These are phyloP conservation scores for Knoxia roxburghii DNA, from an alignment of 257 asterid species.

Conservation along the genomic window DNA sequence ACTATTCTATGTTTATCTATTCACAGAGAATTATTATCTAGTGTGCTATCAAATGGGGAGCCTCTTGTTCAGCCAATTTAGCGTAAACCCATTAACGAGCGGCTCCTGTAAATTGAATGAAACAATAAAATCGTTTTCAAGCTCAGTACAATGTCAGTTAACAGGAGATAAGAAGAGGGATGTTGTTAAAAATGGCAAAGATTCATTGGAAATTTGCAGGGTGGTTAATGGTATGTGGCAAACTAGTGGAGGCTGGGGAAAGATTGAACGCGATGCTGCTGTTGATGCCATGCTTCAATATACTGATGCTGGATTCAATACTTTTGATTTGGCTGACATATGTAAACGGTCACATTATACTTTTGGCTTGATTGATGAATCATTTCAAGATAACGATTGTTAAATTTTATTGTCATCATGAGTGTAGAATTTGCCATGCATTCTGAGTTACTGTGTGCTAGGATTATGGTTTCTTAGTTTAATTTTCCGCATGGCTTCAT, in stretches of 20 bases:
- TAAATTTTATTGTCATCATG: neutral
- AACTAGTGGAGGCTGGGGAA: slow-evolving; percentile 85
- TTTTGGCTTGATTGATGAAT: neutral
- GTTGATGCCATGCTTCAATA: slow-evolving; percentile 70
- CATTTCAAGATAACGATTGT: neutral
- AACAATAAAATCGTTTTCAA: slow-evolving; percentile 25
- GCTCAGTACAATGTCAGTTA: slow-evolving; percentile 42
- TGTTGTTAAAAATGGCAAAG: slow-evolving; percentile 64
- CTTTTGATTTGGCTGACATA: slow-evolving; percentile 78
- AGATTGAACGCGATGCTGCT: slow-evolving; percentile 48
- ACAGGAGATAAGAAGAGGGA: slow-evolving; percentile 42
- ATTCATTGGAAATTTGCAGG: slow-evolving; percentile 68
- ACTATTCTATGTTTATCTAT: neutral
- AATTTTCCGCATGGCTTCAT: neutral
- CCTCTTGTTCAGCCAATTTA: slow-evolving; percentile 27
- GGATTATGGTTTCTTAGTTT: neutral
- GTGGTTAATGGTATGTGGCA: slow-evolving; percentile 86
- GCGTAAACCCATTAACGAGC: slow-evolving; percentile 25
- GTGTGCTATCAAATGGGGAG: slow-evolving; percentile 34
- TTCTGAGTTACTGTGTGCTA: neutral
- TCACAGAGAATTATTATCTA: neutral
- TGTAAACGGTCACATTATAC: slow-evolving; percentile 30
- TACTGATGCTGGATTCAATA: slow-evolving; percentile 66
- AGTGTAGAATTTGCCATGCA: neutral
- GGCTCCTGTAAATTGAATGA: slow-evolving; percentile 23